Percentiles rank a stretch among this genome's conserved stretches.
These are phyloP conservation scores for Vanrija sp. DNA, from an alignment of 1,284 basidiomycete species.

Conservation along the genomic window DNA sequence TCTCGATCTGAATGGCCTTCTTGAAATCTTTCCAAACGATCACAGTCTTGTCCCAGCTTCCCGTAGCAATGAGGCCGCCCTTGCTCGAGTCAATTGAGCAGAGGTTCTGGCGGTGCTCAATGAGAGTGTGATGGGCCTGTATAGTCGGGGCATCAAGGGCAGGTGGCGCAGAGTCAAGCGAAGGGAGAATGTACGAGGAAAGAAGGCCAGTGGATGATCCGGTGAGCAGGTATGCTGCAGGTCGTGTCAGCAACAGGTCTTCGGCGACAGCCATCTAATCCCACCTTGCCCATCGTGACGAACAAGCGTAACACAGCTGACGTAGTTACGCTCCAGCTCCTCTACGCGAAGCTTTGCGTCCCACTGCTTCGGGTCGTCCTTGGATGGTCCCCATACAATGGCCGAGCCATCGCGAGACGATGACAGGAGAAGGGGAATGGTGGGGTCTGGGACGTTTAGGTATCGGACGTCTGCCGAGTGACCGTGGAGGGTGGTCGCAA, in stretches of 20 bases:
- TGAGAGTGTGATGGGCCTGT: conserved; percentile 71
- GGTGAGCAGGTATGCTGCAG: conserved; percentile 74
- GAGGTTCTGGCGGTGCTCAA: conserved; percentile 88
- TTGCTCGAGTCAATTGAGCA: conserved; percentile 74
- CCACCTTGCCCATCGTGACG: conserved; percentile 38
- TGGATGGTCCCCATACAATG: conserved; percentile 71
- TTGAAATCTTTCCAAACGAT: conserved; percentile 86
- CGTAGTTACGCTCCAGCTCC: conserved; percentile 65
- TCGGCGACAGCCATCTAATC: neutral
- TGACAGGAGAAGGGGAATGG: conserved; percentile 60
- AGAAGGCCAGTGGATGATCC: conserved; percentile 82
- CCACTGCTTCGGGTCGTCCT: conserved; percentile 56
- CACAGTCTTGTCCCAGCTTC: conserved; percentile 97
- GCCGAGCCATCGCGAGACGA: conserved; percentile 86
- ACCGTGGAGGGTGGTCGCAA: conserved; percentile 67
- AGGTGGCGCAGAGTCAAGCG: conserved; percentile 20
- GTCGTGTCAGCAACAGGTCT: neutral
- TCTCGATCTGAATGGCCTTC: conserved; percentile 70
- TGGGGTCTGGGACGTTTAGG: conserved; percentile 24
- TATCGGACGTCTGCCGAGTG: conserved; percentile 47
- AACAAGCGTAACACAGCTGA: conserved; percentile 51
- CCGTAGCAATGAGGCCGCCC: conserved; percentile 77
- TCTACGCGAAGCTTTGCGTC: conserved; percentile 76
- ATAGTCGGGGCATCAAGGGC: conserved; percentile 57
- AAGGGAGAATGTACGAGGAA: conserved; percentile 60